phyloP scores from a whole-genome alignment of 2,329 filamentous ascomycete species.

The Alternaria metachromatica region DNA sequence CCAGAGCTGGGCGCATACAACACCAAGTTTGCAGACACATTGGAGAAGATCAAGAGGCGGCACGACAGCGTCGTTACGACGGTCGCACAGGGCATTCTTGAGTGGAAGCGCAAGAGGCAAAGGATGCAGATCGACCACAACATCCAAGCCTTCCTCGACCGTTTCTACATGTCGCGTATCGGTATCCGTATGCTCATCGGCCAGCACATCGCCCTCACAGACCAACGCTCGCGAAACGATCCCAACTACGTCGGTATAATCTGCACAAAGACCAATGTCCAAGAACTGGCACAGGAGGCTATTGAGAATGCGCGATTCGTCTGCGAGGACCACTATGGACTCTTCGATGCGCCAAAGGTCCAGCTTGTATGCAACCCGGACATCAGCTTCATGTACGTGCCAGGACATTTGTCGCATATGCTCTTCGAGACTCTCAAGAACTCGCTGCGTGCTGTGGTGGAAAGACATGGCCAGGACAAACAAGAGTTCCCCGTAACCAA shows the following conservation, averaged over 20 bases:
- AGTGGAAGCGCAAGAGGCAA: slow-evolving; percentile 96
- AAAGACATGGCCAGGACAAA: slow-evolving; percentile 92
- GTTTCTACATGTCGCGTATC: slow-evolving; percentile 99
- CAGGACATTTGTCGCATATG: slow-evolving; percentile 98
- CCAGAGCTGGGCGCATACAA: slow-evolving; percentile 95
- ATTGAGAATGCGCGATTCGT: slow-evolving; percentile 99
- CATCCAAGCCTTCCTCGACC: slow-evolving; percentile 96
- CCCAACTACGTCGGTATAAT: slow-evolving; percentile 98
- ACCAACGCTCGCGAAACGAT: slow-evolving; percentile 87
- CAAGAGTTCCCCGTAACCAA: slow-evolving; percentile 97
- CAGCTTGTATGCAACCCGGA: slow-evolving; percentile 95
- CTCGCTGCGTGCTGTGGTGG: slow-evolving; percentile 93
- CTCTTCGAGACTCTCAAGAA: slow-evolving; percentile 99
- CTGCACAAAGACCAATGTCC: slow-evolving; percentile 97
- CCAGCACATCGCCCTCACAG: slow-evolving; percentile 95
- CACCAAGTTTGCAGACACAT: slow-evolving; percentile 82
- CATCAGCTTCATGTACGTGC: slow-evolving; percentile 99
- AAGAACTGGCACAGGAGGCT: slow-evolving; percentile 91
- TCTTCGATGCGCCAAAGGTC: slow-evolving; percentile 96
- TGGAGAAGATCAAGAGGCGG: slow-evolving; percentile 92
- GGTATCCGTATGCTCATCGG: slow-evolving; percentile 99
- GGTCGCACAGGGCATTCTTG: slow-evolving; percentile 94
- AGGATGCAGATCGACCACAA: slow-evolving; percentile 98
- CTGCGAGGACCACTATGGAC: slow-evolving; percentile 96
- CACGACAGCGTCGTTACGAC: slow-evolving; percentile 98